Conservation (phyloP, 2,329 filamentous ascomycete species). For the Hirsutella thompsonii region DNA sequence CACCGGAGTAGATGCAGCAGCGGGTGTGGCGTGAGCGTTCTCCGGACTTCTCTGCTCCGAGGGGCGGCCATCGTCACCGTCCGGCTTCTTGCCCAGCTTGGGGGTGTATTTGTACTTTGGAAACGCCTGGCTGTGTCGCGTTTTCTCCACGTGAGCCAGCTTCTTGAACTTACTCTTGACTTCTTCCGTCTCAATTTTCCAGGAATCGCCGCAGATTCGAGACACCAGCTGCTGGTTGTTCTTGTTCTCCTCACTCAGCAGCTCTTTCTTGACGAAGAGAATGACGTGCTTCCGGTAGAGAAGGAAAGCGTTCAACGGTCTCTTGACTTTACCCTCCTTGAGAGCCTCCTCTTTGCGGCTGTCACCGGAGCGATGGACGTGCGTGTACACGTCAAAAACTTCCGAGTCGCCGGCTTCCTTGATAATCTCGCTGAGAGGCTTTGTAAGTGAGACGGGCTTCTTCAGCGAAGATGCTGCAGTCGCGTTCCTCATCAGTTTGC, state of each 20-base stretch:
- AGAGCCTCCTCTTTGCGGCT: conserved; percentile 51
- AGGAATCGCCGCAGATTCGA: conserved; percentile 72
- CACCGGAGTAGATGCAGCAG: not conserved
- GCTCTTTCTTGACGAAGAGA: not conserved
- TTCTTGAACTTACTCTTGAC: conserved; percentile 65
- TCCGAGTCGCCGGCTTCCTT: conserved; percentile 46
- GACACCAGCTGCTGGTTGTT: conserved; percentile 95
- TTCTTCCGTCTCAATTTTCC: conserved; percentile 62
- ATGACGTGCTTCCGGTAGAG: conserved; percentile 80
- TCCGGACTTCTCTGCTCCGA: not conserved
- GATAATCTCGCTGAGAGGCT: conserved; percentile 60
- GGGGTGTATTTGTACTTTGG: conserved; percentile 93
- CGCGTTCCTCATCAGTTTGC: not conserved
- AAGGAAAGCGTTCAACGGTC: conserved; percentile 98
- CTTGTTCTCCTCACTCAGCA: conserved; percentile 28
- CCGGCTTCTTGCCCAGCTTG: conserved; percentile 44
- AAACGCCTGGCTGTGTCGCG: conserved; percentile 74
- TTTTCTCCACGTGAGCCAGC: conserved; percentile 67
- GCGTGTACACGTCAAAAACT: conserved; percentile 66
- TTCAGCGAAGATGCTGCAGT: not conserved
- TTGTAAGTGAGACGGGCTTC: conserved; percentile 31
- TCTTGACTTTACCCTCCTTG: conserved; percentile 67
- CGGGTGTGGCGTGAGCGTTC: not conserved
- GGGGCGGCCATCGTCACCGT: not conserved
- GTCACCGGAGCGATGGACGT: conserved; percentile 60